Conservation (phyloP, 78 protist species). For the Emiliania huxleyi region DNA sequence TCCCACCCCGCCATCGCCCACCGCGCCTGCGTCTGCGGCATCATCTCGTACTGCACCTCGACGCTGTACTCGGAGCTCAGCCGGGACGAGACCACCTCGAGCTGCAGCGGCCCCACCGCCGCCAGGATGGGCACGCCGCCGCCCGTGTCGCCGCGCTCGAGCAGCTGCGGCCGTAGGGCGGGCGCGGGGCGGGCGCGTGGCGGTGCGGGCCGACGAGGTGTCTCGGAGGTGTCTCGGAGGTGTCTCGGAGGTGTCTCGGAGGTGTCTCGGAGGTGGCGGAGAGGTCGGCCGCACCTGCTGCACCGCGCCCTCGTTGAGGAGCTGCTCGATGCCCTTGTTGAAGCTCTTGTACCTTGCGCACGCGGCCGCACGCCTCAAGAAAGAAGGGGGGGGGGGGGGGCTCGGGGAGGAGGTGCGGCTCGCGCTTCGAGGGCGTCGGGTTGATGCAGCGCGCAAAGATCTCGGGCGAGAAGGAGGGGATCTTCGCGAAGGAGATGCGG, state of each 20-base stretch:
- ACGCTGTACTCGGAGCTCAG: constrained; percentile 34
- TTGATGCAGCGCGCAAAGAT: background rate
- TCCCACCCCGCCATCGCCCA: constrained; percentile 23
- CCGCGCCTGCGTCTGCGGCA: constrained; percentile 9
- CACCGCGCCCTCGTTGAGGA: constrained; percentile 38
- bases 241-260: too few relatives aligned
- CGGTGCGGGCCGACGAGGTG: too few relatives aligned
- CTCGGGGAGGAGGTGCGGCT: too few relatives aligned
- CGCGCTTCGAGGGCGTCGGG: background rate
- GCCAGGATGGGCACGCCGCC: constrained; percentile 36
- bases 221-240: too few relatives aligned
- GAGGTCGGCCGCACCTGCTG: too few relatives aligned
- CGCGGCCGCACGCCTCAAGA: too few relatives aligned
- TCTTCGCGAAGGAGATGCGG: background rate
- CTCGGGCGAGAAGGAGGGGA: constrained; percentile 55
- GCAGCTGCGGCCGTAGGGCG: too few relatives aligned
- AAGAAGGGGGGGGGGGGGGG: too few relatives aligned
- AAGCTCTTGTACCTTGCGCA: background rate
- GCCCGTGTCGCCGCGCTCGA: background rate
- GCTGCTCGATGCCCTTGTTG: constrained; percentile 37
- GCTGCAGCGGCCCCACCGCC: constrained; percentile 47
- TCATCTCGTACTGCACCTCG: background rate
- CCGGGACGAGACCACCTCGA: constrained; percentile 16
- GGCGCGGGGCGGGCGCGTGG: too few relatives aligned
- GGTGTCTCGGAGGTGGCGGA: too few relatives aligned